A percentile compares a stretch with the other conserved stretches of the same genome.
These are phyloP conservation scores for Lipomyces orientalis DNA, from an alignment of 805 yeast genomes.

Conservation along the genomic window DNA sequence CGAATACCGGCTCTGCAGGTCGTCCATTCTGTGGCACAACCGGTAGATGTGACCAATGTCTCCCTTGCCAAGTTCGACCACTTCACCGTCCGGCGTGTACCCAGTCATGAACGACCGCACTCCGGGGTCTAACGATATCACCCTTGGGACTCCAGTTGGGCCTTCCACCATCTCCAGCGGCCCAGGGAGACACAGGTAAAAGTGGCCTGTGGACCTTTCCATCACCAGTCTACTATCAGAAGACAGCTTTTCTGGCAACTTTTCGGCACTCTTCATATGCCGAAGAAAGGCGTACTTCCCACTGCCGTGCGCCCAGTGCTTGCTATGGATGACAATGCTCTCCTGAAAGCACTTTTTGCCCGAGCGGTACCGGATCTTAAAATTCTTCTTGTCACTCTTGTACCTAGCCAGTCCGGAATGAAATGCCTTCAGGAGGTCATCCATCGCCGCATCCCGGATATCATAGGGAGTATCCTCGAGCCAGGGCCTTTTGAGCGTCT, in stretches of 20 bases:
- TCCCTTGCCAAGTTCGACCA: background rate
- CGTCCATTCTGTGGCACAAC: too few relatives aligned
- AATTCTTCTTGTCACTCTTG: background rate
- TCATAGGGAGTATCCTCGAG: too few relatives aligned
- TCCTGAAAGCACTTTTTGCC: background rate
- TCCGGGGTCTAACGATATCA: background rate
- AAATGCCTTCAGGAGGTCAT: too few relatives aligned
- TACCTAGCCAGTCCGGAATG: background rate
- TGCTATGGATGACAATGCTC: background rate
- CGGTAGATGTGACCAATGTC: too few relatives aligned
- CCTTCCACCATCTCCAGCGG: background rate
- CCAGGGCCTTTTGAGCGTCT: too few relatives aligned
- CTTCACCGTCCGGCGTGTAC: background rate
- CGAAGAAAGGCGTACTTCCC: constrained; percentile 2
- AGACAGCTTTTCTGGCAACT: too few relatives aligned
- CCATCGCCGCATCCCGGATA: too few relatives aligned
- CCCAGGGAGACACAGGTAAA: too few relatives aligned
- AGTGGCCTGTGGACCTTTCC: too few relatives aligned
- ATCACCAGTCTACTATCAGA: too few relatives aligned
- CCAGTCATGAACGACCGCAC: background rate
- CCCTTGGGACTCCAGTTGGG: background rate
- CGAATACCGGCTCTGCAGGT: too few relatives aligned
- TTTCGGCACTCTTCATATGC: too few relatives aligned
- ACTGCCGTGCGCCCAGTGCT: background rate
- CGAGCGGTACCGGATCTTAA: constrained; percentile 1